Conservation (phyloP, 164 flowering plant species). For the Kalanchoe fedtschenkoi region DNA sequence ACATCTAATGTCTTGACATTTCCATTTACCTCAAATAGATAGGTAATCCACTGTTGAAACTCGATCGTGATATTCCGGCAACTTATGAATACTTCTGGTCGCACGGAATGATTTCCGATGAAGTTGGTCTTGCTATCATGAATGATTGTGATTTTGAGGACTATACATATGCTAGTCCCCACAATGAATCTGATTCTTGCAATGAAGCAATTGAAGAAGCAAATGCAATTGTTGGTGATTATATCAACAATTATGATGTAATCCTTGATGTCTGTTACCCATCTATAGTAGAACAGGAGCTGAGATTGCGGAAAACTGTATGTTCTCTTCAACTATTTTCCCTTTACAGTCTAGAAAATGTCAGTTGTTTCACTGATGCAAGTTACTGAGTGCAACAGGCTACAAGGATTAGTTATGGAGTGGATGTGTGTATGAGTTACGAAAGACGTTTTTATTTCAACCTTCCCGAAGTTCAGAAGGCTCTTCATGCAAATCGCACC, state of each 20-base stretch:
- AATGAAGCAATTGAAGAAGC: conserved; percentile 43
- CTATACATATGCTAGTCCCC: conserved; percentile 44
- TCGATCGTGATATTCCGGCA: conserved; percentile 61
- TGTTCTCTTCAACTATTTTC: not conserved
- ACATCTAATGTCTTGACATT: not conserved
- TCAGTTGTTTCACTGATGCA: not conserved
- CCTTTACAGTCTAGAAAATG: not conserved
- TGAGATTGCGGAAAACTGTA: conserved; percentile 65
- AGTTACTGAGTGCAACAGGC: conserved; percentile 32
- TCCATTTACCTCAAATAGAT: conserved; percentile 28
- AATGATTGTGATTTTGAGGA: conserved; percentile 76
- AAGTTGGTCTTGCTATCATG: conserved; percentile 63
- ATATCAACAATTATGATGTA: conserved; percentile 73
- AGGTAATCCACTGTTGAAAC: conserved; percentile 88
- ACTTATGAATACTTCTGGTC: conserved; percentile 86
- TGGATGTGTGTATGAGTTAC: conserved; percentile 80
- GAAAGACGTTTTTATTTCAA: conserved; percentile 78
- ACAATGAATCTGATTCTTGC: conserved; percentile 49
- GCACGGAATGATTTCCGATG: conserved; percentile 97
- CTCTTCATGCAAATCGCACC: conserved; percentile 91
- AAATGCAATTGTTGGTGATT: conserved; percentile 49
- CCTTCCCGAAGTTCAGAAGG: conserved; percentile 85
- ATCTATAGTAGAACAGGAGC: conserved; percentile 84
- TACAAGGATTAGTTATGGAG: conserved; percentile 78
- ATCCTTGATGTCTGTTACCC: conserved; percentile 92